Conservation (phyloP, 345 rosid species). For the Clausena lansium region DNA sequence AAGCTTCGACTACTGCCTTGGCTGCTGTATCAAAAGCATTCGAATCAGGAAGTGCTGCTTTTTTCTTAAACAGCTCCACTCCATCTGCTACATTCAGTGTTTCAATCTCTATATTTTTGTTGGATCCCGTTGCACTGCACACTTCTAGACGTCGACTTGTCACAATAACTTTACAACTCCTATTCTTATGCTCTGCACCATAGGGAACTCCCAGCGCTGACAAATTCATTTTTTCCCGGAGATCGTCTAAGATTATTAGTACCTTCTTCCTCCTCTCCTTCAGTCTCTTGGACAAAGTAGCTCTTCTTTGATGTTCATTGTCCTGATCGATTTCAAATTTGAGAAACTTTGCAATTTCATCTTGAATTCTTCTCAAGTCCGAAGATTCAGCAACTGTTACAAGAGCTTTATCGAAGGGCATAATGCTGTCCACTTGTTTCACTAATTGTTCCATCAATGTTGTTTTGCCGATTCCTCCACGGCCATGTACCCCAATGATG, state of each 20-base stretch:
- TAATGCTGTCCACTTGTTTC: neutral
- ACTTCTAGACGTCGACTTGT: constrained; percentile 14
- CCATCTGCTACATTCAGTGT: constrained; percentile 19
- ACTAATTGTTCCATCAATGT: constrained; percentile 4
- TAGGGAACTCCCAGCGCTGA: constrained; percentile 22
- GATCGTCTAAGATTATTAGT: constrained; percentile 33
- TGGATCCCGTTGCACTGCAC: constrained; percentile 8
- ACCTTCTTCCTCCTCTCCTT: constrained; percentile 4
- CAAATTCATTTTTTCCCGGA: constrained; percentile 24
- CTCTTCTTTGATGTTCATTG: constrained; percentile 12
- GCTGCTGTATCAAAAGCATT: neutral
- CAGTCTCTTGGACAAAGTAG: neutral
- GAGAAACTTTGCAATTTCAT: constrained; percentile 16
- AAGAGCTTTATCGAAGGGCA: constrained; percentile 6
- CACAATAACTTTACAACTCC: constrained; percentile 25
- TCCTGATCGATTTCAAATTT: constrained; percentile 7
- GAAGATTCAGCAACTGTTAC: constrained; percentile 7
- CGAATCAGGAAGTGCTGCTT: neutral
- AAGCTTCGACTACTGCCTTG: constrained; percentile 3
- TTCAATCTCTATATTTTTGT: neutral
- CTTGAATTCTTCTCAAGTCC: constrained; percentile 13
- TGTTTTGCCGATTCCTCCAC: neutral
- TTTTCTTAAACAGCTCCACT: constrained; percentile 20
- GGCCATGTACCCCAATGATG: neutral
- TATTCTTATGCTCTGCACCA: neutral